Evolutionary conservation across 768 basidiomycete species (phyloP), one percentile per base, ranked within the genome.

Genomic region (Lactarius psammicola): DNA sequence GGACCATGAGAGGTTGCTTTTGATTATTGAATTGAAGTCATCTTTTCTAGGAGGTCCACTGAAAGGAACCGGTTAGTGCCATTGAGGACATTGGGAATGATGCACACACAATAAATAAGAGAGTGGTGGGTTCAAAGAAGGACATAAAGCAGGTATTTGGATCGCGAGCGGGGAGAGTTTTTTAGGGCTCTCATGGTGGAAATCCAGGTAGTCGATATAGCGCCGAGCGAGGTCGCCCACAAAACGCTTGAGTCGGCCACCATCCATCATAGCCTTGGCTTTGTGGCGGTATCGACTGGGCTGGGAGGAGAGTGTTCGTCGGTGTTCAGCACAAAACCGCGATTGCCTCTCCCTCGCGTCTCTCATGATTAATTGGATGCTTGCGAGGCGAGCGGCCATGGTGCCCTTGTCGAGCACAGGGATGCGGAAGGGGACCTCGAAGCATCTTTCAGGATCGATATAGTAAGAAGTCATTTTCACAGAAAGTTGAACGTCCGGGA

Each of bases 371-470:
- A 63, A 20, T 33, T 20, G 56, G 49, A 66, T 66, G 42, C 40
- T 63, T 42, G 65, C 49, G 51, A 66, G 65, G 34, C 65, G 65
- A 36, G 15, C 15, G 13, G 60, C 40, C 65, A 66, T 63, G 54
- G 28, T 40, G 11, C 54, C 33, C 40, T n/a, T 66, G 46, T 66
- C 56, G 8, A 56, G 56, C 18, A 66, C 51, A 46, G 65, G 65
- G 40, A 66, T 44, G 26, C 31, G 17, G 49, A 66, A 66, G 40
- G 65, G 65, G 23, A 66, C 49, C 56, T 66, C 65, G 56, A 62
- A 66, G 51, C 65, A 66, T 59, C 60, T 51, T 61, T 54, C 65
- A 4, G 65, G 61, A 38, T 66, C 65, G 18, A 66, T 66, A n/a
- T 62, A 66, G 49, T 58, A 66, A 53, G 55, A 36, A 58, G 60